These are phyloP conservation scores for Puccinia horiana DNA, from an alignment of 1,284 basidiomycete species.

Conservation along the genomic window DNA sequence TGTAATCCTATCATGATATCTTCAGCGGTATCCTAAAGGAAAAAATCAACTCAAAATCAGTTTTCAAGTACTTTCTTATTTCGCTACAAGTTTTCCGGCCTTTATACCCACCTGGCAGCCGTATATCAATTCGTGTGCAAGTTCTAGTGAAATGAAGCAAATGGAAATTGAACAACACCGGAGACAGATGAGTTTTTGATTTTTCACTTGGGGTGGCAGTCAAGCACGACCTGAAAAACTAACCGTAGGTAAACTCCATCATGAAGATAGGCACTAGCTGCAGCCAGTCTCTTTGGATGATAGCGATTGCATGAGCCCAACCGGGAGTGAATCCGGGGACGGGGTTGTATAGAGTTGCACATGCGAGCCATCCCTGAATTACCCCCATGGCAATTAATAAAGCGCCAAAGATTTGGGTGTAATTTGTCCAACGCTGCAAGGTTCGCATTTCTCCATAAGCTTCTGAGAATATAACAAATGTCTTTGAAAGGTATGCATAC, in stretches of 20 bases:
- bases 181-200: background rate
- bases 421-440: constrained; percentile 35
- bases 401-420: constrained; percentile 43
- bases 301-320: constrained; percentile 27
- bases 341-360: constrained; percentile 27
- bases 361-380: constrained; percentile 40
- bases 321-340: constrained; percentile 12
- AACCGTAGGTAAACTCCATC: constrained; percentile 38
- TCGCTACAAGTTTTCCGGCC: background rate
- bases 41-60: background rate
- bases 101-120: constrained; percentile 30
- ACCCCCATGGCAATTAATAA: constrained; percentile 46
- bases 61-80: background rate
- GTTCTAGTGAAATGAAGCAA: background rate
- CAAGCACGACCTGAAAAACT: background rate
- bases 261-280: constrained; percentile 35
- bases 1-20: constrained; percentile 33
- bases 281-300: constrained; percentile 13
- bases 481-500: background rate
- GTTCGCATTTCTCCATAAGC: background rate
- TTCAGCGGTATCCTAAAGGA: constrained; percentile 41
- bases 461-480: background rate
- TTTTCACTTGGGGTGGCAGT: background rate
- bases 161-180: background rate
- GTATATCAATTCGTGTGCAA: constrained; percentile 43